Percentiles rank a stretch among this genome's conserved stretches.
These are phyloP conservation scores for Daedaleopsis sinensis DNA, from an alignment of 768 basidiomycete species.

Conservation along the genomic window DNA sequence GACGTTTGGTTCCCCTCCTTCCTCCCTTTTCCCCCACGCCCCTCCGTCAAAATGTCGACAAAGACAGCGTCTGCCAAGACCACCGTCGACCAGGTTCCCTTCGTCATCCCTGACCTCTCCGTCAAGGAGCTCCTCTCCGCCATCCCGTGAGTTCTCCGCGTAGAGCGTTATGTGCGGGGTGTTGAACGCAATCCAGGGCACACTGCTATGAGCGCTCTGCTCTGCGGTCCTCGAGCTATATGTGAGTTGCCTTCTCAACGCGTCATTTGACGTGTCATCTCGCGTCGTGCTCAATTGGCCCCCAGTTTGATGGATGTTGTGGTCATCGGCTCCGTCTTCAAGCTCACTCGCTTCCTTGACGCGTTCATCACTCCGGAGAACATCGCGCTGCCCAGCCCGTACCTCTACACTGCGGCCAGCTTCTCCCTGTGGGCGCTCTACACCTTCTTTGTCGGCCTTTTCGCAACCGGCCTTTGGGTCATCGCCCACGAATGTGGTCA, in stretches of 20 bases:
- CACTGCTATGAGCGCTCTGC: constrained; percentile 94
- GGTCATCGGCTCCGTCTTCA: constrained; percentile 71
- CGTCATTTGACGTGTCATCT: constrained; percentile 12
- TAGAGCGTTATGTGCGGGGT: not conserved
- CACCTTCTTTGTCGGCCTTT: constrained; percentile 80
- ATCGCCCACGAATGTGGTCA: constrained; percentile 96
- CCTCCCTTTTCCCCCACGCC: constrained; percentile 3
- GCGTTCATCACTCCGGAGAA: constrained; percentile 57
- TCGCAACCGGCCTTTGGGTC: constrained; percentile 93
- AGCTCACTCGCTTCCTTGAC: constrained; percentile 66
- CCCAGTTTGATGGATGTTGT: constrained; percentile 72
- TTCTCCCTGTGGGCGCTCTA: constrained; percentile 81
- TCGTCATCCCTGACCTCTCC: constrained; percentile 79
- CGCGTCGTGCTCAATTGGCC: constrained; percentile 6
- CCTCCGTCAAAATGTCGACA: constrained; percentile 19
- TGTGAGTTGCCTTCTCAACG: constrained; percentile 49
- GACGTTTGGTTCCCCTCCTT: constrained; percentile 7
- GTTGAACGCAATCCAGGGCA: constrained; percentile 43
- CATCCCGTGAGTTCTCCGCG: constrained; percentile 66
- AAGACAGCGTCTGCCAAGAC: constrained; percentile 22
- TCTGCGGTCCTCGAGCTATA: constrained; percentile 72
- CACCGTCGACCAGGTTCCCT: constrained; percentile 57
- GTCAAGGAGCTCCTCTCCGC: constrained; percentile 84
- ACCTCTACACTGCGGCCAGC: constrained; percentile 62
- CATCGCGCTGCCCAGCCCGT: constrained; percentile 59